Percentiles rank a stretch among this genome's conserved stretches.
phyloP scores from a whole-genome alignment of 768 basidiomycete genomes.

The Atractiella rhizophila region DNA sequence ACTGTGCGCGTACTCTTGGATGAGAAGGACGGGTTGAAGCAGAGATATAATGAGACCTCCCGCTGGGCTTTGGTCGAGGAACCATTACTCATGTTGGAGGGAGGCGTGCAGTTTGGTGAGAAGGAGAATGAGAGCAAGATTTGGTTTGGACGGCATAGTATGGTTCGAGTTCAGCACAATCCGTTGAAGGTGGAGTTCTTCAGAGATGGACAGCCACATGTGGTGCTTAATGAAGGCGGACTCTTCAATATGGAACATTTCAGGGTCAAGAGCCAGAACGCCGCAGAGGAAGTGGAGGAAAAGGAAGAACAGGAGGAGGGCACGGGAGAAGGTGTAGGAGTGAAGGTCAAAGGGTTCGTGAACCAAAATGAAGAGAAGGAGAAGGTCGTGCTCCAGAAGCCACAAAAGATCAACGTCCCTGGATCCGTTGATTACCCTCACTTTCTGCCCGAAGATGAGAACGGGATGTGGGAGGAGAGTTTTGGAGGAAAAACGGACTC shows the following conservation, averaged over 20 bases:
- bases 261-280: slow-evolving; percentile 24
- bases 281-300: slow-evolving; percentile 21
- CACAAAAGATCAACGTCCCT: slow-evolving; percentile 23
- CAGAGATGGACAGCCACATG: slow-evolving; percentile 49
- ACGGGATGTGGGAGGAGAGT: slow-evolving; percentile 68
- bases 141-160: slow-evolving; percentile 8
- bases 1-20: slow-evolving; percentile 83
- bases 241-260: slow-evolving; percentile 97
- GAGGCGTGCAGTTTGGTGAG: background rate
- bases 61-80: slow-evolving; percentile 62
- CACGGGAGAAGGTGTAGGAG: too few species aligned
- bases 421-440: too few species aligned
- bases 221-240: slow-evolving; percentile 68
- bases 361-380: slow-evolving; percentile 13
- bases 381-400: slow-evolving; percentile 15
- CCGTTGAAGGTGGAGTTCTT: slow-evolving; percentile 52
- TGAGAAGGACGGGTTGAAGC: slow-evolving; percentile 48
- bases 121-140: slow-evolving; percentile 23
- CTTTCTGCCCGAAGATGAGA: slow-evolving; percentile 51
- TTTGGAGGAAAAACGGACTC: slow-evolving; percentile 69
- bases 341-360: slow-evolving; percentile 10
- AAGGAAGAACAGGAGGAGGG: slow-evolving; percentile 28
- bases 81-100: slow-evolving; percentile 27
- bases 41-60: slow-evolving; percentile 75
- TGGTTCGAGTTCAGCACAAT: slow-evolving; percentile 34